These are phyloP conservation scores for Botryosphaeria dothidea DNA, from an alignment of 2,329 filamentous ascomycete genomes.

Conservation along the genomic window DNA sequence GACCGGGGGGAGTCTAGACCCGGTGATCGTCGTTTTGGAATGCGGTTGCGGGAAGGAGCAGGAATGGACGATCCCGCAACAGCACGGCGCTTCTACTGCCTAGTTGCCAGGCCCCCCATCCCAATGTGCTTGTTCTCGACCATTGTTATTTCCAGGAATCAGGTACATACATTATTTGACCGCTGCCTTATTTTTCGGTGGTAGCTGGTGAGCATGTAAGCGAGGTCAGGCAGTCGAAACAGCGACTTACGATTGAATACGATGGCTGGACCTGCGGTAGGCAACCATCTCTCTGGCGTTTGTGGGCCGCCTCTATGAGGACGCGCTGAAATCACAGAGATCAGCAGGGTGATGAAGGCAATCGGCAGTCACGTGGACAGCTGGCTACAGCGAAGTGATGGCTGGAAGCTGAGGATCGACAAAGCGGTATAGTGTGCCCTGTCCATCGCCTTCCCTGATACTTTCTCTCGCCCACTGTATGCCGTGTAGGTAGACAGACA, in stretches of 20 bases:
- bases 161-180: too few relatives aligned
- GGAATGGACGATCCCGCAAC: not conserved
- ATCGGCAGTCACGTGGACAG: not conserved
- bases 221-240: not conserved
- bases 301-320: too few relatives aligned
- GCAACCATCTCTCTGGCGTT: too few relatives aligned
- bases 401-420: too few relatives aligned
- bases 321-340: not conserved
- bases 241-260: not conserved
- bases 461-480: too few relatives aligned
- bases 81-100: not conserved
- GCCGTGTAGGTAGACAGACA: too few relatives aligned
- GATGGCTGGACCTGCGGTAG: not conserved
- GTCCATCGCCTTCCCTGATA: too few relatives aligned
- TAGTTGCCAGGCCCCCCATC: not conserved
- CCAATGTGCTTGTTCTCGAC: not conserved
- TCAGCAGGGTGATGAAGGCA: not conserved
- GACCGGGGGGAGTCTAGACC: not conserved
- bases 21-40: not conserved
- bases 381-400: not conserved
- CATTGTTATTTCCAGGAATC: too few relatives aligned
- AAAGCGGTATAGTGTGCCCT: too few relatives aligned
- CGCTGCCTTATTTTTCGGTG: not conserved
- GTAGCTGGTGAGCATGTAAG: not conserved
- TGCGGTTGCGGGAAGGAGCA: not conserved